Conservation (phyloP, 2,329 filamentous ascomycete genomes). For the Zasmidium angulare region DNA sequence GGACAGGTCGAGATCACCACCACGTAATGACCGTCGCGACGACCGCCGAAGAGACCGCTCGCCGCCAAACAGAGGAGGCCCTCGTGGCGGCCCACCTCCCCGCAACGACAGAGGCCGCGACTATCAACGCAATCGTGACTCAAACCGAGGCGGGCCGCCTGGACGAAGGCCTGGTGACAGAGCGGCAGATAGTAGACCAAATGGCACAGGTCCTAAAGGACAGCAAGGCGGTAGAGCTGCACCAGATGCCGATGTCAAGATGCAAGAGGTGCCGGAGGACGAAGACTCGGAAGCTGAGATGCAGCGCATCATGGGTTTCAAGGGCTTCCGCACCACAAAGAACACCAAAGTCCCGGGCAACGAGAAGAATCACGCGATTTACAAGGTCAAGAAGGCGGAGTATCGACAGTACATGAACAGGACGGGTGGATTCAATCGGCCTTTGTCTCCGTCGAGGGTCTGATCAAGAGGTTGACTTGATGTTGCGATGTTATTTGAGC, state of each 20-base stretch:
- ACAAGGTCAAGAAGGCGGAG: constrained; percentile 91
- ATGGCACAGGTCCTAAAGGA: constrained; percentile 1
- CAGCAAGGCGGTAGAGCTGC: constrained; percentile 5
- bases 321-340: constrained; percentile 81
- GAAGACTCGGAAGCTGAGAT: constrained; percentile 71
- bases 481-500: constrained; percentile 6
- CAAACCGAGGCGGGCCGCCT: constrained; percentile 9
- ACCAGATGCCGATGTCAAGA: constrained; percentile 16
- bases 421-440: constrained; percentile 77
- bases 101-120: constrained; percentile 25
- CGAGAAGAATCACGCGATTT: constrained; percentile 70
- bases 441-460: constrained; percentile 35
- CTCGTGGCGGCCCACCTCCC: constrained; percentile 20
- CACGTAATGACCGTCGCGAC: constrained; percentile 29
- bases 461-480: constrained; percentile 6
- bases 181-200: constrained; percentile 6
- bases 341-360: constrained; percentile 87
- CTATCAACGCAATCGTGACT: constrained; percentile 14
- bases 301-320: constrained; percentile 87
- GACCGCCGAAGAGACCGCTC: constrained; percentile 33
- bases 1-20: constrained; percentile 33
- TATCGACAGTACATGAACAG: constrained; percentile 98
- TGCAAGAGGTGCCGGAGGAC: constrained; percentile 27
- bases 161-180: constrained; percentile 13
- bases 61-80: constrained; percentile 20